Base-by-base conservation (phyloP, 2,329 filamentous ascomycete species). In the Chlorencoelia australis region DNA sequence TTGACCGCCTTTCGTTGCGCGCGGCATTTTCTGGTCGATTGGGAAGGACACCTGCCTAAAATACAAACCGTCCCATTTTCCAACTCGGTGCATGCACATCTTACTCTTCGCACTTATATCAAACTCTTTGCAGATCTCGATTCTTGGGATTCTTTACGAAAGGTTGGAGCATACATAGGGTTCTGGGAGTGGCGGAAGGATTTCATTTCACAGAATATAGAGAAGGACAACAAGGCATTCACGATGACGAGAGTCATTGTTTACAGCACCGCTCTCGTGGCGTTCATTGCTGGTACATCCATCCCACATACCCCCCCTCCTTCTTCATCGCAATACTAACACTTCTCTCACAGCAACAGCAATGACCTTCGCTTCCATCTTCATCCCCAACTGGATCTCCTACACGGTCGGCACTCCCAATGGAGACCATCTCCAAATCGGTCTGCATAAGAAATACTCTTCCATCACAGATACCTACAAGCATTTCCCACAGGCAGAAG, bases 391-490 rank as follows among this genome's bases (percentile, higher is more conserved):
- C 59, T 91, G 84, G 83, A 64, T 87, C 33, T 68, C 69, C 37
- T 86, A 74, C 57, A 62, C 69, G 28, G 71, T 75, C 27, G 66
- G 65, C 6, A 59, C 66, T 33, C 53, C 53, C 30, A 53, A 60
- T 22, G 65, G 66, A 52, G 60, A 62, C 40, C 63, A 64, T 46
- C 72, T 76, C 48, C 73, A 69, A 30, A 79, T 81, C 55, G 89
- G 89, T 41, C 74, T 98, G 30, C 83, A 94, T 61, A 73, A 71
- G 49, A 78, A 76, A 56, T 98, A 89, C 63, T 82, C 79, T 36
- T 81, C 74, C 40, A 65, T 83, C 40, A 40, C 40, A 15, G 30
- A 30, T 21, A 59, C 63, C 30, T 88, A 82, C 59, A 66, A 67
- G 16, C 62, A 66, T 20, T 91, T 87, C 58, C 85, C 85, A 3